Evolutionary conservation across 257 asterid genomes (phyloP).

Genomic region (Capsicum chinense): DNA sequence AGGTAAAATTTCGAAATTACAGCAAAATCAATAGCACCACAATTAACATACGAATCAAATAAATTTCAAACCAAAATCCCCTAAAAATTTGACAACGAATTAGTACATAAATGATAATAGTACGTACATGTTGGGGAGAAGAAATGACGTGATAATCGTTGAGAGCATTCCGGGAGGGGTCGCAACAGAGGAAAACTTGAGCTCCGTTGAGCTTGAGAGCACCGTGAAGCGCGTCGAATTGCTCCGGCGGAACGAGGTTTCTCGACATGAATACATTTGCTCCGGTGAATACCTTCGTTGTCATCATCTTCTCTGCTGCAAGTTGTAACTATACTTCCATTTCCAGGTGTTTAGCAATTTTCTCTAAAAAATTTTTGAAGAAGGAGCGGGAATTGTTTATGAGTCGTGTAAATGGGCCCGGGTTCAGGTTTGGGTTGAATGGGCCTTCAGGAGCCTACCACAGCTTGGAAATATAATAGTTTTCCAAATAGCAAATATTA

Average conservation of each 20-base stretch:
- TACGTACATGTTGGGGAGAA: conserved; percentile 68
- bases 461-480: too few relatives aligned
- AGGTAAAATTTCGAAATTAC: neutral
- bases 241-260: conserved; percentile 89
- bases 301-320: conserved; percentile 38
- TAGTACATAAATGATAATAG: neutral
- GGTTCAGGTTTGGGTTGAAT: too few relatives aligned
- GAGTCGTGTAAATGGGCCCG: neutral
- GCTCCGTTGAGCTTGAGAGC: conserved; percentile 95
- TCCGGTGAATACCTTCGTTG: conserved; percentile 73
- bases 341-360: neutral
- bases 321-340: conserved; percentile 13
- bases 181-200: conserved; percentile 78
- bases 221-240: conserved; percentile 88
- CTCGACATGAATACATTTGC: conserved; percentile 80
- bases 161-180: conserved; percentile 77
- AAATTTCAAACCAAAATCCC: neutral
- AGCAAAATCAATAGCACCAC: neutral
- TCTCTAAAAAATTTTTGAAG: too few relatives aligned
- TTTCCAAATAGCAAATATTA: too few relatives aligned
- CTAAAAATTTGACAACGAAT: neutral
- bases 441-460: too few relatives aligned
- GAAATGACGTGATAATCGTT: conserved; percentile 88
- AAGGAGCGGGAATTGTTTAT: conserved; percentile 8
- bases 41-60: neutral